These are phyloP conservation scores for Sutorius australiensis DNA, from an alignment of 768 basidiomycete species.

Conservation along the genomic window DNA sequence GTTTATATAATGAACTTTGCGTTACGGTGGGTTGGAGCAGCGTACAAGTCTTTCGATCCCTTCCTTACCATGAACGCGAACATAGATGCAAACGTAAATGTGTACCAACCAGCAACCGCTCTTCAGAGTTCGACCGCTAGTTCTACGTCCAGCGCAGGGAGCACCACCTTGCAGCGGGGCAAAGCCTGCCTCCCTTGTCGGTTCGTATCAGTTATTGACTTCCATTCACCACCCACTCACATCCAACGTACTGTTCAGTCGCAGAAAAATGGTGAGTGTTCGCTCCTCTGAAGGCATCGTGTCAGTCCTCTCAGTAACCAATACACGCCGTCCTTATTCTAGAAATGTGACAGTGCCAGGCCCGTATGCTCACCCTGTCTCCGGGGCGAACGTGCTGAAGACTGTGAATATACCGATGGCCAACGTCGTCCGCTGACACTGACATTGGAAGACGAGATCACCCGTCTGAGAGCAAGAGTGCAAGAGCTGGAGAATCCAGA, in stretches of 20 bases:
- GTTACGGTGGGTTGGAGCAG: not conserved
- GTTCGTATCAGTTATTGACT: slow-evolving; percentile 26
- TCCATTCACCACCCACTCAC: not conserved
- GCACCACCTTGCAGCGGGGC: slow-evolving; percentile 40
- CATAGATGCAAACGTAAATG: not conserved
- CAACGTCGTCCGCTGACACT: slow-evolving; percentile 57
- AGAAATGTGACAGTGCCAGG: slow-evolving; percentile 67
- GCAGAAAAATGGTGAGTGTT: slow-evolving; percentile 44
- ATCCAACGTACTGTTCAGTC: slow-evolving; percentile 26
- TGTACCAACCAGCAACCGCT: slow-evolving; percentile 1
- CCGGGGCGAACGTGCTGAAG: slow-evolving; percentile 55
- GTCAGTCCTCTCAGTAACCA: not conserved
- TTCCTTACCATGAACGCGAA: not conserved
- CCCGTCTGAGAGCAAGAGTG: slow-evolving; percentile 53
- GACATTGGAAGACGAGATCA: slow-evolving; percentile 56
- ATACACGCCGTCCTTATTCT: not conserved
- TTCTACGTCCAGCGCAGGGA: not conserved
- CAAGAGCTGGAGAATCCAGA: slow-evolving; percentile 55
- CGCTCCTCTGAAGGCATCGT: too few relatives aligned
- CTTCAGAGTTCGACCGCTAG: not conserved
- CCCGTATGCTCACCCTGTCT: slow-evolving; percentile 65
- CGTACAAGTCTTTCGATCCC: not conserved
- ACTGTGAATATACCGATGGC: slow-evolving; percentile 70
- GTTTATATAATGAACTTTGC: slow-evolving; percentile 12
- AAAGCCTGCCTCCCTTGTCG: slow-evolving; percentile 52